phyloP scores from a whole-genome alignment of 306 rosid species.

The Hylodesmum podocarpum region DNA sequence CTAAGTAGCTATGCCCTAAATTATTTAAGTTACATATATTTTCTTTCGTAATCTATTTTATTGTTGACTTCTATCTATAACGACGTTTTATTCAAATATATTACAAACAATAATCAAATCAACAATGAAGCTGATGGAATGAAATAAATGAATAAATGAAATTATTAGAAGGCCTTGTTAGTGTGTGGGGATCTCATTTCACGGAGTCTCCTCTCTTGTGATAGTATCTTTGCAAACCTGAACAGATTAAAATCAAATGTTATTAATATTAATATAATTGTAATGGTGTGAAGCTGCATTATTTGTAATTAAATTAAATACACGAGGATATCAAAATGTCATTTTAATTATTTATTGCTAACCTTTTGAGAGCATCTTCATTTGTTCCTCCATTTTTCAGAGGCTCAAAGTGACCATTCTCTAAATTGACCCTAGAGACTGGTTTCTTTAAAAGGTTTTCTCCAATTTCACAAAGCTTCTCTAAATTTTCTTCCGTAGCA shows the following conservation, averaged over 20 bases:
- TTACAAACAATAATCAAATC: not conserved
- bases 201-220: slow-evolving; percentile 58
- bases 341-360: not conserved
- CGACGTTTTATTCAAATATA: not conserved
- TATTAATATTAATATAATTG: not conserved
- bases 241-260: not conserved
- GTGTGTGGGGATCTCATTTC: slow-evolving; percentile 54
- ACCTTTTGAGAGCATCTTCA: slow-evolving; percentile 49
- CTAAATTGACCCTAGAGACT: slow-evolving; percentile 45
- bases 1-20: not conserved
- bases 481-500: slow-evolving; percentile 38
- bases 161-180: not conserved
- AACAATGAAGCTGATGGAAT: not conserved
- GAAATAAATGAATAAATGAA: not conserved
- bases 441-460: slow-evolving; percentile 36
- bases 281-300: not conserved
- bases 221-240: slow-evolving; percentile 61
- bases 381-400: slow-evolving; percentile 32
- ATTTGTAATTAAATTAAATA: no score
- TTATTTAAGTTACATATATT: no score
- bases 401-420: slow-evolving; percentile 38
- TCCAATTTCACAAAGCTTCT: slow-evolving; percentile 31
- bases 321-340: not conserved
- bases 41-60: not conserved
- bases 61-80: not conserved